Evolutionary conservation across 129 eudicot genomes (phyloP).

Genomic region (Erigeron canadensis): DNA sequence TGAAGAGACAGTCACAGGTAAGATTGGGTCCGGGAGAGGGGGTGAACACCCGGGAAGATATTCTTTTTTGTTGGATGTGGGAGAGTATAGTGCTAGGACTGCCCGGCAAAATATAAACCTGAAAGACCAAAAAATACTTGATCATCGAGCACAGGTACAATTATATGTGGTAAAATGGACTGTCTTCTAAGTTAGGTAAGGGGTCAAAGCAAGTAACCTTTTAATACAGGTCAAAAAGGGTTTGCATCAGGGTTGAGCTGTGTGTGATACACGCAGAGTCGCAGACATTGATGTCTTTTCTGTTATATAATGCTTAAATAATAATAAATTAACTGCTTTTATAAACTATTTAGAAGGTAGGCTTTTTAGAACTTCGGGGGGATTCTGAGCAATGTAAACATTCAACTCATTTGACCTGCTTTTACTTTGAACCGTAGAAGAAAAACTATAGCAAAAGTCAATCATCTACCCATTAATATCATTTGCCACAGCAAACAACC

Average conservation of each 20-base stretch:
- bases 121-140: conserved; percentile 22
- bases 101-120: conserved; percentile 89
- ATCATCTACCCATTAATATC: neutral
- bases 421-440: neutral
- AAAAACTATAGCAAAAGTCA: too few species aligned
- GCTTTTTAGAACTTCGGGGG: neutral
- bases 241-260: neutral
- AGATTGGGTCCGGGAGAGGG: conserved; percentile 59
- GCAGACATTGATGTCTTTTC: neutral
- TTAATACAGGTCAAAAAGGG: neutral
- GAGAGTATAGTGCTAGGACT: conserved; percentile 50
- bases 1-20: conserved; percentile 43
- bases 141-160: conserved; percentile 2
- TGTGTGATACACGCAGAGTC: neutral
- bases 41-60: conserved; percentile 77
- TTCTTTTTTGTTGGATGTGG: conserved; percentile 61
- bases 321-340: neutral
- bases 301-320: neutral
- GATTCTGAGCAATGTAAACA: neutral
- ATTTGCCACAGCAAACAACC: neutral
- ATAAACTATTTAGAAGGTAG: neutral
- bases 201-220: neutral
- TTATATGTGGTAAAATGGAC: neutral
- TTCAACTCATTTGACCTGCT: neutral
- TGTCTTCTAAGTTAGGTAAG: neutral